phyloP scores from a whole-genome alignment of 768 basidiomycete species.

The Suillus occidentalis region DNA sequence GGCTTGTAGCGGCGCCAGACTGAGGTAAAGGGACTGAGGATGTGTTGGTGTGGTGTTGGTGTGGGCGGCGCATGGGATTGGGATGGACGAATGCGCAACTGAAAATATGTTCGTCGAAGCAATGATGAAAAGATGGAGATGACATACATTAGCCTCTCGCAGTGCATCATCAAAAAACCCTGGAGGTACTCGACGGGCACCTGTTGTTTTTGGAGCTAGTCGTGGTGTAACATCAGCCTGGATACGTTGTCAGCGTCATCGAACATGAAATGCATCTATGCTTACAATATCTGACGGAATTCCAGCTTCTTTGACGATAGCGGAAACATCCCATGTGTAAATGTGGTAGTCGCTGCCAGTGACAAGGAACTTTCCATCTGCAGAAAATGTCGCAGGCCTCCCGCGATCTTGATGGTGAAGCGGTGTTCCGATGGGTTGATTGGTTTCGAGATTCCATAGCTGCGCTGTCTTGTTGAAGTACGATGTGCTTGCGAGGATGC shows the following conservation, averaged over 20 bases:
- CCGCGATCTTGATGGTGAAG: neutral
- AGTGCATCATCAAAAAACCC: no score
- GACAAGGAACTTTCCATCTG: neutral
- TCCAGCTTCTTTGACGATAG: neutral
- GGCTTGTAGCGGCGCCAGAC: neutral
- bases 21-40: neutral
- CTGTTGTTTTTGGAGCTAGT: no score
- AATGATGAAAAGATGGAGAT: no score
- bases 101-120: no score
- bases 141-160: no score
- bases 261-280: neutral
- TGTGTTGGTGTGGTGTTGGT: neutral
- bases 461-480: no score
- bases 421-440: neutral
- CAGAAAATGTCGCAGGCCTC: neutral
- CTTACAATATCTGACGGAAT: neutral
- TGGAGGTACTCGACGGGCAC: no score
- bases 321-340: neutral
- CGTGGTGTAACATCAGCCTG: no score
- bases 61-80: neutral
- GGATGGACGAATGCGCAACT: no score
- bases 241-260: no score
- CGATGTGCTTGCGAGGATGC: no score
- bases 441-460: no score
- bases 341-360: neutral